Percentiles rank a stretch among this genome's conserved stretches.
Evolutionary conservation across 352 stramenopile species (phyloP).

Genomic region (Phytopythium ostracodes): DNA sequence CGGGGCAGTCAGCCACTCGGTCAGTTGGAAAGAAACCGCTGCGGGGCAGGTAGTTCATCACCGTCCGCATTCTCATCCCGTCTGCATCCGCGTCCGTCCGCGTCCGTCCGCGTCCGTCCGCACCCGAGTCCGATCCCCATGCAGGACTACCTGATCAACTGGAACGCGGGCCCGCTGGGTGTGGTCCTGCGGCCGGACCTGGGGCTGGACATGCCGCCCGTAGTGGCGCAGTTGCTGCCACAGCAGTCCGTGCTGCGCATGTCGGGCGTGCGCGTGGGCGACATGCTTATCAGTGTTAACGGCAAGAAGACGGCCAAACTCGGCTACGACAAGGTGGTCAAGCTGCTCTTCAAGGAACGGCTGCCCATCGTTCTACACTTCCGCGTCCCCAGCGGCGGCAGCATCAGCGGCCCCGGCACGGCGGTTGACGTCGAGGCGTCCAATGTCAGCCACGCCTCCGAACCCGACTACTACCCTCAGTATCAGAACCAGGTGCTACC

Average conservation of each 20-base stretch:
- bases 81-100: too few relatives aligned
- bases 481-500: not conserved
- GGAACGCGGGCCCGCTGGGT: slow-evolving; percentile 73
- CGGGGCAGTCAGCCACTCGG: not conserved
- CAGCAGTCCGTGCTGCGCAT: slow-evolving; percentile 72
- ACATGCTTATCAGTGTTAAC: slow-evolving; percentile 77
- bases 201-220: slow-evolving; percentile 70
- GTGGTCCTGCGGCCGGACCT: slow-evolving; percentile 69
- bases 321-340: slow-evolving; percentile 77
- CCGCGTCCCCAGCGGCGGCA: slow-evolving; percentile 28
- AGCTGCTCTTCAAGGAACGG: slow-evolving; percentile 72
- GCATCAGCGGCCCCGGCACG: not conserved
- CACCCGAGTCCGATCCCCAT: slow-evolving; percentile 12
- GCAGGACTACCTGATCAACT: slow-evolving; percentile 86
- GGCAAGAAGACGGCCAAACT: slow-evolving; percentile 70
- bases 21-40: not conserved
- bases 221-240: slow-evolving; percentile 65
- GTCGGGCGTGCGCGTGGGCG: slow-evolving; percentile 54
- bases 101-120: not conserved
- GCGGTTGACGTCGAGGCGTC: not conserved
- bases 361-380: slow-evolving; percentile 77
- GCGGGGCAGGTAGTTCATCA: not conserved
- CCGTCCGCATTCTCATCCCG: not conserved
- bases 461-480: not conserved
- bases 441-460: not conserved